Evolutionary conservation across 2,329 filamentous ascomycete genomes (phyloP).

Genomic region (Incumbomyces lentus): DNA sequence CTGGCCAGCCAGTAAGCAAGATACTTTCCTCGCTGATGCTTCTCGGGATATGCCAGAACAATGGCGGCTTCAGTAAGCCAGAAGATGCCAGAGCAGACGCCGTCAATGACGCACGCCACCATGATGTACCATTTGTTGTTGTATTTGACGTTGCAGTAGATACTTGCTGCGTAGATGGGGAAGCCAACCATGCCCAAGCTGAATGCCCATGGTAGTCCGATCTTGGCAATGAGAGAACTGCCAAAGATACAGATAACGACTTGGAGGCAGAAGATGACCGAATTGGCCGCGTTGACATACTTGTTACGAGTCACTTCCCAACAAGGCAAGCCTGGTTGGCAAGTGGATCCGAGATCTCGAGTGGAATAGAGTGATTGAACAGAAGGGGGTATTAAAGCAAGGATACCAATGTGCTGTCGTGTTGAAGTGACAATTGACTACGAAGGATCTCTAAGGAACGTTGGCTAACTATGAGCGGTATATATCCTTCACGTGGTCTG

Average conservation of each 20-base stretch:
- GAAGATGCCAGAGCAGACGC: conserved; percentile 60
- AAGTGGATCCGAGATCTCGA: too few species aligned
- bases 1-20: conserved; percentile 60
- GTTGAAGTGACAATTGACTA: too few species aligned
- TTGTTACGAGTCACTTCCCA: too few species aligned
- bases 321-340: too few species aligned
- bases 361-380: too few species aligned
- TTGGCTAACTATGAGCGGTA: too few species aligned
- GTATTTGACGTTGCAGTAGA: conserved; percentile 63
- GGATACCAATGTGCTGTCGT: too few species aligned
- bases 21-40: conserved; percentile 53
- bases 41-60: conserved; percentile 61
- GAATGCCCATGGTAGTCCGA: conserved; percentile 61
- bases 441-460: too few species aligned
- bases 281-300: conserved; percentile 62
- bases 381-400: too few species aligned
- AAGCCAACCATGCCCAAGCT: conserved; percentile 66
- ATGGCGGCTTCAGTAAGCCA: conserved; percentile 69
- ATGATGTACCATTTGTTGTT: conserved; percentile 59
- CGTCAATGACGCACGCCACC: conserved; percentile 58
- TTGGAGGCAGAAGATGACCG: conserved; percentile 63
- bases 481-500: too few species aligned
- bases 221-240: conserved; percentile 52
- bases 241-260: conserved; percentile 59
- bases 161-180: conserved; percentile 58